Percentiles rank a stretch among this genome's conserved stretches.
phyloP scores from a whole-genome alignment of 1,284 basidiomycete species.

The Austroboletus rostrupii region DNA sequence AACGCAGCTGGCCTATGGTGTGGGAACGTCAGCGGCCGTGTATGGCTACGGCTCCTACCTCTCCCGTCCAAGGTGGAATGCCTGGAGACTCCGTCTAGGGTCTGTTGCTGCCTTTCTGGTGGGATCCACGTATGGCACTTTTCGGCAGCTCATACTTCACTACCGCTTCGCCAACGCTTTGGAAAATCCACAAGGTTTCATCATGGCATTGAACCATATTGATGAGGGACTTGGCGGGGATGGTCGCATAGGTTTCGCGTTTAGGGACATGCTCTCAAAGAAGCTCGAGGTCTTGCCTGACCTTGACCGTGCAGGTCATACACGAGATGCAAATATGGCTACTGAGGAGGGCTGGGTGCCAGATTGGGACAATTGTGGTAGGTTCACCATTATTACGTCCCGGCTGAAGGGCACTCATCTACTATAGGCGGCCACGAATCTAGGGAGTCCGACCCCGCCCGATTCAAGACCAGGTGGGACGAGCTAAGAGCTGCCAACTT shows the following conservation, averaged over 20 bases:
- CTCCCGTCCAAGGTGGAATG: slow-evolving; percentile 28
- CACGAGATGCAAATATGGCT: slow-evolving; percentile 7
- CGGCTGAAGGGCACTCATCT: not conserved
- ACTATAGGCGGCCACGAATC: slow-evolving; percentile 8
- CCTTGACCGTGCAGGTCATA: slow-evolving; percentile 4
- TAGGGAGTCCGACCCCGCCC: slow-evolving; percentile 12
- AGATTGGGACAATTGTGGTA: slow-evolving; percentile 11
- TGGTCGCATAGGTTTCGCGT: slow-evolving; percentile 23
- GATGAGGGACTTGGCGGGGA: slow-evolving; percentile 31
- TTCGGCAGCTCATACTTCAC: slow-evolving; percentile 42
- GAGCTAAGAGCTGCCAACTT: slow-evolving; percentile 57
- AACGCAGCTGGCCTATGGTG: slow-evolving; percentile 27
- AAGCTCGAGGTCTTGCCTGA: slow-evolving; percentile 12
- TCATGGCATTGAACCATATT: slow-evolving; percentile 38
- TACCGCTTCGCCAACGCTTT: slow-evolving; percentile 45
- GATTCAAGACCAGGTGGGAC: slow-evolving; percentile 50
- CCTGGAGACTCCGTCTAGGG: slow-evolving; percentile 22
- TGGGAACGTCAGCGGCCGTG: slow-evolving; percentile 22
- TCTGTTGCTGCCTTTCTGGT: slow-evolving; percentile 23
- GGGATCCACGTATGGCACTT: slow-evolving; percentile 32
- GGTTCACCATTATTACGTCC: slow-evolving; percentile 2
- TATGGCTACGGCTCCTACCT: slow-evolving; percentile 29
- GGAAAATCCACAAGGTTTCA: slow-evolving; percentile 42
- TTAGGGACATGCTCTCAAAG: slow-evolving; percentile 18
- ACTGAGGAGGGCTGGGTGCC: slow-evolving; percentile 26